These are phyloP conservation scores for Diphasiastrum complanatum DNA, from an alignment of 83 land plant species.

Conservation along the genomic window DNA sequence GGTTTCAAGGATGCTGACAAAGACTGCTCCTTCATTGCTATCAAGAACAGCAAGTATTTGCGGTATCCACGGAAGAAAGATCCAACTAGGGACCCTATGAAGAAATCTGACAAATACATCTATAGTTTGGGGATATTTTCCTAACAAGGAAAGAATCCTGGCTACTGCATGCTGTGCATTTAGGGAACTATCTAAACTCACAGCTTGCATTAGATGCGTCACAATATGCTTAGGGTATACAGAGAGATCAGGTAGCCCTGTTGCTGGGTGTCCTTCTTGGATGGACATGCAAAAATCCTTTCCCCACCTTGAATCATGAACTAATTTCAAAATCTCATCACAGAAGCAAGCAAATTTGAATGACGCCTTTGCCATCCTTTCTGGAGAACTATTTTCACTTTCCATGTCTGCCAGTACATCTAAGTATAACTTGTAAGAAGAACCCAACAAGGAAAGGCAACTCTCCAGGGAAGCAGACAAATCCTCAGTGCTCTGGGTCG, in stretches of 20 bases:
- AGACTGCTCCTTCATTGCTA: constrained; percentile 32
- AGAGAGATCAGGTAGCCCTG: constrained; percentile 28
- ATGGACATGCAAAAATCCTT: constrained; percentile 16
- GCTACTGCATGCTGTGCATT: constrained; percentile 45
- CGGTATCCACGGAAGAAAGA: constrained; percentile 49
- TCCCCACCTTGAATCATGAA: constrained; percentile 19
- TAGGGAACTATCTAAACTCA: constrained; percentile 30
- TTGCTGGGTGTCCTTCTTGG: constrained; percentile 13
- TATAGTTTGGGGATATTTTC: constrained; percentile 32
- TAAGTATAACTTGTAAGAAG: constrained; percentile 28
- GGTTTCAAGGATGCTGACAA: constrained; percentile 34
- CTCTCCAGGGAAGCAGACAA: constrained; percentile 11
- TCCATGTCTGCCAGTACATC: constrained; percentile 4
- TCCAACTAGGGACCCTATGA: constrained; percentile 33
- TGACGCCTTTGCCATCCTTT: constrained; percentile 28
- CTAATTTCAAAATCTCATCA: constrained; percentile 41
- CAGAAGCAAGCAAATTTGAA: constrained; percentile 50
- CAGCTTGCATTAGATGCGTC: constrained; percentile 36
- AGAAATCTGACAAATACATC: constrained; percentile 19
- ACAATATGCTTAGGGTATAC: constrained; percentile 32
- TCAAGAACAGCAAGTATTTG: constrained; percentile 47
- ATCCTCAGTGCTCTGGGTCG: constrained; percentile 10
- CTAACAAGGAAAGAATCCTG: constrained; percentile 38
- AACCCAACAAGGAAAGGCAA: constrained; percentile 30
- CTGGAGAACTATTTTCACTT: constrained; percentile 10